Evolutionary conservation across 106 monocot species (phyloP), one percentile per base, ranked within the genome.

Genomic region (Hemerocallis citrina): DNA sequence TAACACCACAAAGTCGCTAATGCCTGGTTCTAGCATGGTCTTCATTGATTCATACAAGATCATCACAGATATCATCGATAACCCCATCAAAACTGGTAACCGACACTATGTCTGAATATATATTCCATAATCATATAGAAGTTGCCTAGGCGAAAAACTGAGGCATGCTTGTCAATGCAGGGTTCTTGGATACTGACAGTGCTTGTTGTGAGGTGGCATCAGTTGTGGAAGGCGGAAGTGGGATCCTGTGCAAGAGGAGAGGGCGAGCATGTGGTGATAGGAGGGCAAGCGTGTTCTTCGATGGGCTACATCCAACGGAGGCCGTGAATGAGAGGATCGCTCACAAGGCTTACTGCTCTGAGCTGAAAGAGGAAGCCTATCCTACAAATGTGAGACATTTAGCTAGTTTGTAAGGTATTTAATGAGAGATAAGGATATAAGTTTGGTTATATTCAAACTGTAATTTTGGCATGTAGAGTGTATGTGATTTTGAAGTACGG

Each of bases 251-350:
- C 74, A 40, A 63, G 28, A 67, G 63, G 20, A 61, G 66, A 31
- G 84, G 84, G 28, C 42, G 16, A 3, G 61, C 74, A 0, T 89
- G 84, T 66, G 27, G 46, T 0, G 65, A 78, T 42, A 43, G 84
- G 15, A 34, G n/a, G 8, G 29, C 23, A 0, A 58, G 78, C 39
- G 72, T 85, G 6, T 89, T 74, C 77, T 89, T 84, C 38, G 89
- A 89, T 32, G 89, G 84, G 24, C 81, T 89, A 41, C 89, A 89
- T 68, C 84, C 85, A 0, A 89, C 89, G 0, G 89, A 89, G 14
- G 74, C 71, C 3, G 89, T 85, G 5, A 84, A 89, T 34, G 39
- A 45, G 34, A 75, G 40, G 66, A 66, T 84, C 16, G 84, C 78
- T 13, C 65, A 52, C 29, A 89, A 79, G 59, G 75, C 77, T 2